These are phyloP conservation scores for Suillus paluster DNA, from an alignment of 768 basidiomycete species.

Conservation along the genomic window DNA sequence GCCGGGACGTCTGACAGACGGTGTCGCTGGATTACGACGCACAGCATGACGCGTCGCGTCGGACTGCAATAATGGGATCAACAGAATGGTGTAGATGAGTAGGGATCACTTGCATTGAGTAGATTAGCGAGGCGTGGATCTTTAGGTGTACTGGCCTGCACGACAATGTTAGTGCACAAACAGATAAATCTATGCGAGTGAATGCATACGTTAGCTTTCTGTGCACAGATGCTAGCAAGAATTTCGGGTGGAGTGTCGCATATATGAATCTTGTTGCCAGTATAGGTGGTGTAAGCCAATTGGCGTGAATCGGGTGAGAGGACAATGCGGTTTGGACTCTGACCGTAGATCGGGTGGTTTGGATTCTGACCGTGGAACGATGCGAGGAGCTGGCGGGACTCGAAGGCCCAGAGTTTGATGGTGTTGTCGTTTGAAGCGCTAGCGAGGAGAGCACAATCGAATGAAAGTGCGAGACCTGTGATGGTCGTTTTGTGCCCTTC, in stretches of 20 bases:
- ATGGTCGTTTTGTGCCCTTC: neutral
- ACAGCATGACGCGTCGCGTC: neutral
- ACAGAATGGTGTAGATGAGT: no score
- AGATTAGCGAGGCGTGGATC: neutral
- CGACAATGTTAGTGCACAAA: neutral
- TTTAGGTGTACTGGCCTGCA: neutral
- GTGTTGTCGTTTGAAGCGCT: neutral
- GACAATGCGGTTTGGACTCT: neutral
- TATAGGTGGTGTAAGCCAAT: neutral
- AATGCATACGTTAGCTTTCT: neutral
- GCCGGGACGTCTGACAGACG: neutral
- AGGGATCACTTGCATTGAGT: neutral
- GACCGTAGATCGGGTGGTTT: no score
- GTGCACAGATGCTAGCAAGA: neutral
- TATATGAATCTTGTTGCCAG: neutral
- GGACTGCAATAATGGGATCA: neutral
- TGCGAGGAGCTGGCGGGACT: neutral
- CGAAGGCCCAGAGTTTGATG: neutral
- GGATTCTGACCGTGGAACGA: neutral
- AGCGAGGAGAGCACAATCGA: neutral
- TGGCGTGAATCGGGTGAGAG: neutral
- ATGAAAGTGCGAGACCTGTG: neutral
- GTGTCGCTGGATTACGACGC: neutral
- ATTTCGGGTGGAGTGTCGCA: neutral
- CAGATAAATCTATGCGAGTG: no score